phyloP scores from a whole-genome alignment of 148 eudicot species.

The Salicornia ramosissima region DNA sequence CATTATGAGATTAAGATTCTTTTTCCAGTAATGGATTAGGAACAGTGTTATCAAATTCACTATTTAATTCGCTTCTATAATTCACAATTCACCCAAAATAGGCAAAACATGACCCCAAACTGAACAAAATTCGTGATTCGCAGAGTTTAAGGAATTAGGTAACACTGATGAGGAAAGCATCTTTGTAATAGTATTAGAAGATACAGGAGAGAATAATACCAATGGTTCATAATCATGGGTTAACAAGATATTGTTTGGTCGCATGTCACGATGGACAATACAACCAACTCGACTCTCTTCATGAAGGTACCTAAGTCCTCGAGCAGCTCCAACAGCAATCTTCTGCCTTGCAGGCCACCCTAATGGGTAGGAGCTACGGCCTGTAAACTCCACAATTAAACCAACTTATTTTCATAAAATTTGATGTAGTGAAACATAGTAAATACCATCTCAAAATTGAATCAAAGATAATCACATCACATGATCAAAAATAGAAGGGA shows the following conservation, averaged over 20 bases:
- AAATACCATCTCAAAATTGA: background rate
- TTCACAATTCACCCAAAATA: no score
- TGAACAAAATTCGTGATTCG: no score
- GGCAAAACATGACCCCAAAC: no score
- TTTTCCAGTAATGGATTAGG: no score
- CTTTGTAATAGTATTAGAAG: background rate
- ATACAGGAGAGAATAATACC: slow-evolving; percentile 31
- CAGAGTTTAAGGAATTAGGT: no score
- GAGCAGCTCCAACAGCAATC: slow-evolving; percentile 85
- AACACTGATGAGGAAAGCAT: no score
- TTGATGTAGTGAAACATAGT: background rate
- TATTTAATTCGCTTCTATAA: no score
- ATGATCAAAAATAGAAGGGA: no score
- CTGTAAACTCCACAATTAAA: slow-evolving; percentile 29
- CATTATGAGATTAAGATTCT: background rate
- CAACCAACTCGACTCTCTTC: slow-evolving; percentile 94
- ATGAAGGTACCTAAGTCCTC: slow-evolving; percentile 91
- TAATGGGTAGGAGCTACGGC: slow-evolving; percentile 37
- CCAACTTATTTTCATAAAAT: background rate
- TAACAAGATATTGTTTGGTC: slow-evolving; percentile 82
- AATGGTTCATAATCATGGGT: slow-evolving; percentile 93
- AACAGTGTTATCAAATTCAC: no score
- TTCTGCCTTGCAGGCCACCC: slow-evolving; percentile 71
- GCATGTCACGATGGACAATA: slow-evolving; percentile 87
- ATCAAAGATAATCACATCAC: background rate